Evolutionary conservation across 2,329 filamentous ascomycete genomes (phyloP), one percentile per base, ranked within the genome.

Genomic region (Tothia fuscella): DNA sequence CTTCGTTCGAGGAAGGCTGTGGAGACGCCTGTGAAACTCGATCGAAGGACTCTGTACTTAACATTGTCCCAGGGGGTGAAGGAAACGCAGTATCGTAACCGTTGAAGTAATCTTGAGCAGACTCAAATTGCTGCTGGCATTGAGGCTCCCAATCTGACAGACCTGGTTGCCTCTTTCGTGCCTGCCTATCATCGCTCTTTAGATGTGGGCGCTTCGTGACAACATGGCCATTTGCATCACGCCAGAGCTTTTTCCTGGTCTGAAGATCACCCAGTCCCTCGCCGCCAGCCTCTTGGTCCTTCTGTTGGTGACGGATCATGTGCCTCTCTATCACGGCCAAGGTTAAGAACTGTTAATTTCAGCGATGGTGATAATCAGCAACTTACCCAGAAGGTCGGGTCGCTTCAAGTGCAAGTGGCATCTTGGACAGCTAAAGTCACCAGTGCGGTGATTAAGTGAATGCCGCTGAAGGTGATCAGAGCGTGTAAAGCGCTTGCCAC

Each of bases 391-490:
- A 31, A 79, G 57, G 54, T 79, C 76, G 20, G 68, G 70, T 33
- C 76, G 65, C 50, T 74, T 73, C 55, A 78, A 79, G 51, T 76
- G 72, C 21, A 73, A 72, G 43, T 67, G 66, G 47, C 76, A 80
- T 50, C 75, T 60, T 38, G 67, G 56, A 50, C 76, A 80, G 3
- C 72, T 76, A 46, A 66, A 67, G 32, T 71, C 67, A 10, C 58
- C 58, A 17, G 48, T 54, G n/a, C 62, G 60, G 50, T 76, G 74
- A 49, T 77, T 77, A 39, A 76, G 58, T 17, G 67, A 62, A 55
- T 78, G 74, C 12, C 73, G 64, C 45, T 73, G 69, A 38, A 76
- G 60, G 53, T 77, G 74, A 51, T 77, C 74, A 9, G 70, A 65
- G 6, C 74, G 63, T 19, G 71, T 72, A 52, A 76, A 77, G 13